Evolutionary conservation across 208 protist genomes (phyloP).

Genomic region (Crithidia acanthocephali): DNA sequence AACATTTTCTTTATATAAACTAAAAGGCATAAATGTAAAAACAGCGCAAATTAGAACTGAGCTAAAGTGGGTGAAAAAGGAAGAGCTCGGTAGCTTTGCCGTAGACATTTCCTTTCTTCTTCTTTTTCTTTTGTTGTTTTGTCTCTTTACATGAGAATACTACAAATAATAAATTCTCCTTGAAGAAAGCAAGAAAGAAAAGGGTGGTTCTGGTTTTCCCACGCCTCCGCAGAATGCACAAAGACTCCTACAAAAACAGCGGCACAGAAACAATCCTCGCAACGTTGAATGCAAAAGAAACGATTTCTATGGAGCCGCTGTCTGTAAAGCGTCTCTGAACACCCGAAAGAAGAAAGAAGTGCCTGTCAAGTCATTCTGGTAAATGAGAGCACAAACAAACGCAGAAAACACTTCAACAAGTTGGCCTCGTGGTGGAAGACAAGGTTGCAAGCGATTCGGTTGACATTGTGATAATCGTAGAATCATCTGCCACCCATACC

Average conservation of each 20-base stretch:
- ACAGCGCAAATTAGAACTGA: not conserved
- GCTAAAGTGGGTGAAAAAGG: not conserved
- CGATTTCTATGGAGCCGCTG: not conserved
- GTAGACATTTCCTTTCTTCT: not conserved
- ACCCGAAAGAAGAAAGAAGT: slow-evolving; percentile 11
- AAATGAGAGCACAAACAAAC: too few relatives aligned
- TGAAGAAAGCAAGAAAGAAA: too few relatives aligned
- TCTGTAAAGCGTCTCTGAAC: too few relatives aligned
- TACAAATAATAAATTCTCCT: too few relatives aligned
- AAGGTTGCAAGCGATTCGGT: too few relatives aligned
- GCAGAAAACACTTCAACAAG: not conserved
- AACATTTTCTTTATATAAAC: not conserved
- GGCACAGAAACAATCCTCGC: not conserved
- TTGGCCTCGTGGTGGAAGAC: not conserved
- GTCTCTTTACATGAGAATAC: not conserved
- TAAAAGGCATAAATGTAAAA: slow-evolving; percentile 2
- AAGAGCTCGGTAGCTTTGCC: not conserved
- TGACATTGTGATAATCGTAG: too few relatives aligned
- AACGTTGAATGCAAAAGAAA: not conserved
- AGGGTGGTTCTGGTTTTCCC: too few relatives aligned
- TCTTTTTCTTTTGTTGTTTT: not conserved
- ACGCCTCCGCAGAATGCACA: too few relatives aligned
- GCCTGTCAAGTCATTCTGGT: not conserved
- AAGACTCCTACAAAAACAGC: too few relatives aligned
- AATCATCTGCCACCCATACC: too few relatives aligned